phyloP scores from a whole-genome alignment of 768 basidiomycete species.

The Tulasnella sp. region DNA sequence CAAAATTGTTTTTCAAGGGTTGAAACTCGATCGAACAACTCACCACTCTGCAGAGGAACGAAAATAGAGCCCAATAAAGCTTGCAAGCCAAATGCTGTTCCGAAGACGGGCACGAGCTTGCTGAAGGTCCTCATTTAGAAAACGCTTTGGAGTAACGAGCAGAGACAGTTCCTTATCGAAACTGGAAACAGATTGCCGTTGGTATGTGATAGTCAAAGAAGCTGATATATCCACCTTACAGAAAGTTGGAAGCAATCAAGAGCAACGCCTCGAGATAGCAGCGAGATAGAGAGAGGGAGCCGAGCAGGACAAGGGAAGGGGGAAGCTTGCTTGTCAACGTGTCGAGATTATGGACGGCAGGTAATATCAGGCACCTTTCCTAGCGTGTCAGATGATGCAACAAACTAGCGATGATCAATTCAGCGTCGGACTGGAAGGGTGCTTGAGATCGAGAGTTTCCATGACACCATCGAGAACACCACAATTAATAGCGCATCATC shows the following conservation, averaged over 20 bases:
- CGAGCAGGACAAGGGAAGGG: background rate
- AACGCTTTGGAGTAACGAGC: background rate
- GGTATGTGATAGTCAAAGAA: too few relatives aligned
- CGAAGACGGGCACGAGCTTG: conserved; percentile 43
- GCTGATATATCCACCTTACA: too few relatives aligned
- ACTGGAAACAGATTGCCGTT: too few relatives aligned
- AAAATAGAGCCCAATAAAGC: conserved; percentile 46
- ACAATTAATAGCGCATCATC: too few relatives aligned
- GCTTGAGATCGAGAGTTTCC: conserved; percentile 5
- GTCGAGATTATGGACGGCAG: background rate
- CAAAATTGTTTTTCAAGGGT: background rate
- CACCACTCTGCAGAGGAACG: conserved; percentile 48
- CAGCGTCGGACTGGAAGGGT: background rate
- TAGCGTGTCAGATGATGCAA: background rate
- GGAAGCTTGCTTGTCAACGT: background rate
- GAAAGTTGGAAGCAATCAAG: background rate
- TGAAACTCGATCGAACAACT: background rate
- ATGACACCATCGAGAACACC: background rate
- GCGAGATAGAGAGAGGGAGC: background rate
- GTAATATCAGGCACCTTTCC: background rate
- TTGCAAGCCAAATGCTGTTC: conserved; percentile 48
- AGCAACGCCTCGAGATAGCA: too few relatives aligned
- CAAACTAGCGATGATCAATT: background rate
- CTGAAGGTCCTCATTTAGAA: background rate
- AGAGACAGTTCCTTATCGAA: too few relatives aligned